These are phyloP conservation scores for Myotisia sp. DNA, from an alignment of 2,329 filamentous ascomycete genomes.

Conservation along the genomic window DNA sequence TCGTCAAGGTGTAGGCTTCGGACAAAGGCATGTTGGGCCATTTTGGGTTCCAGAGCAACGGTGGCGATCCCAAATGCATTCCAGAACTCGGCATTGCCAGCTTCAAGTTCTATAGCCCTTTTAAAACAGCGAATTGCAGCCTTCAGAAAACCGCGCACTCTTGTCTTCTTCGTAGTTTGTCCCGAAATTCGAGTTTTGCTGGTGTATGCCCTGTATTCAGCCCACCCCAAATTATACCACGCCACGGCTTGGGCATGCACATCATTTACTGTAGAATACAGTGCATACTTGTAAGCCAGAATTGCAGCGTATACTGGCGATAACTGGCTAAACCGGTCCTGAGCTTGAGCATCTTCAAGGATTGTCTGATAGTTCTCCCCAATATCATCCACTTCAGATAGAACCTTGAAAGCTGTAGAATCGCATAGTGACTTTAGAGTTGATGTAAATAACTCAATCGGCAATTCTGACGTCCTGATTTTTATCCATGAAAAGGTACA, in stretches of 20 bases:
- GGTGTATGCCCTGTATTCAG: constrained; percentile 66
- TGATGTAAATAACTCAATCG: constrained; percentile 39
- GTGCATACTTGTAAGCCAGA: constrained; percentile 73
- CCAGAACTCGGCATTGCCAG: constrained; percentile 92
- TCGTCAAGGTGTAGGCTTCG: constrained; percentile 89
- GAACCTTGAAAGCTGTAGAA: constrained; percentile 42
- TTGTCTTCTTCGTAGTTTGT: constrained; percentile 35
- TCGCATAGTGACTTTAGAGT: constrained; percentile 44
- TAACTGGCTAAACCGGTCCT: constrained; percentile 26
- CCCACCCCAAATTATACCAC: constrained; percentile 94
- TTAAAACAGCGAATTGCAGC: constrained; percentile 86
- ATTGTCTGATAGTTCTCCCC: constrained; percentile 28
- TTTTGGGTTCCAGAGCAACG: constrained; percentile 66
- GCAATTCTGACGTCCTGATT: constrained; percentile 49
- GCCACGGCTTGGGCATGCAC: constrained; percentile 83
- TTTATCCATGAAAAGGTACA: constrained; percentile 70
- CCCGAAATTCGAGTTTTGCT: constrained; percentile 23
- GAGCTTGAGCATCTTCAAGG: constrained; percentile 20
- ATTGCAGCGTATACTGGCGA: constrained; percentile 57
- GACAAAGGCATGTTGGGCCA: constrained; percentile 87
- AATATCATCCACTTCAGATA: constrained; percentile 57
- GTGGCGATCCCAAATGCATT: constrained; percentile 88
- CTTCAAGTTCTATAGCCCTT: constrained; percentile 84
- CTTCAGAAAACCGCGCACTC: constrained; percentile 51
- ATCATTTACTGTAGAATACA: constrained; percentile 58